Conservation (phyloP, 208 protist species). For the Wallacemonas sp. region DNA sequence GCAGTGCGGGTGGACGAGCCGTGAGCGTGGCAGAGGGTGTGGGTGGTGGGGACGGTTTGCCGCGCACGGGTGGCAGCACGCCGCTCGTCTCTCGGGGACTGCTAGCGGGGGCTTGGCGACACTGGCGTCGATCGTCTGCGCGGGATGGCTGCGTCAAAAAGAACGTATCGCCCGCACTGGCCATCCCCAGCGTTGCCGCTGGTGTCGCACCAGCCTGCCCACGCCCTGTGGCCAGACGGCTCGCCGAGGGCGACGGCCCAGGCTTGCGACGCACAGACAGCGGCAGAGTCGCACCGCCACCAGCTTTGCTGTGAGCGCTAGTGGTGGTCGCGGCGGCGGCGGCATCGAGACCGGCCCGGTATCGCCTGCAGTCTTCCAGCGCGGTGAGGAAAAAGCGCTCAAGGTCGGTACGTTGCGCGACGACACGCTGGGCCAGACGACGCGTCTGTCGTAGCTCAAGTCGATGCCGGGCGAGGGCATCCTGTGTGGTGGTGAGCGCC, state of each 20-base stretch:
- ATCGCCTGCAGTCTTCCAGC: slow-evolving; percentile 55
- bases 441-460: slow-evolving; percentile 55
- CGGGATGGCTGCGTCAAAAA: slow-evolving; percentile 2
- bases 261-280: too few relatives aligned
- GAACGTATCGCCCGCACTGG: background rate
- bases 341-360: slow-evolving; percentile 17
- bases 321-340: background rate
- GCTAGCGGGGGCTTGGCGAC: background rate
- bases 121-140: background rate
- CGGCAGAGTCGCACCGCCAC: background rate
- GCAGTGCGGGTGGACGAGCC: background rate
- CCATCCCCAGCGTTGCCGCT: background rate
- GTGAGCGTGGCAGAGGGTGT: background rate
- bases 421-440: slow-evolving; percentile 42
- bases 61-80: background rate
- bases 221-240: background rate
- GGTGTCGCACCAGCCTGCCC: background rate
- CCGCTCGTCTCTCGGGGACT: background rate
- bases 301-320: background rate
- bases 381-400: slow-evolving; percentile 78
- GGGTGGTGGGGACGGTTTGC: background rate
- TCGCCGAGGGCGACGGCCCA: background rate
- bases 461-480: slow-evolving; percentile 39
- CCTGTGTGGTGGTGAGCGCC: slow-evolving; percentile 42
- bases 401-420: slow-evolving; percentile 69